Evolutionary conservation across 2,329 filamentous ascomycete genomes (phyloP).

Genomic region (Aspergillus awamori): DNA sequence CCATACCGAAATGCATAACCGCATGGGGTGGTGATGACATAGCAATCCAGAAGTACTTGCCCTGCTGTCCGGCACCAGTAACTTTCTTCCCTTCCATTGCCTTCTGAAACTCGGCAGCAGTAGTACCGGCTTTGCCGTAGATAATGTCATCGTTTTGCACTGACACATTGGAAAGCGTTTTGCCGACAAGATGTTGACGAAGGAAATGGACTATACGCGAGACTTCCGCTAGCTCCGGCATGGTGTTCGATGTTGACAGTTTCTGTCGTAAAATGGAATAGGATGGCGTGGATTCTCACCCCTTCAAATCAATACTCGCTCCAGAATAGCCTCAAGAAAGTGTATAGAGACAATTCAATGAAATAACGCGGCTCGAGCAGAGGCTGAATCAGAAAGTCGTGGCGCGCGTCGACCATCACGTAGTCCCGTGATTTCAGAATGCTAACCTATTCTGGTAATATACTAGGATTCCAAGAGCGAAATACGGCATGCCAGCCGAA

Average conservation of each 20-base stretch:
- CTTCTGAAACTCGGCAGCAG: slow-evolving; percentile 70
- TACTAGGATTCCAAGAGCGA: background rate
- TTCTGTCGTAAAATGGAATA: background rate
- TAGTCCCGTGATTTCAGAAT: slow-evolving; percentile 29
- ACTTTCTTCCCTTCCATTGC: slow-evolving; percentile 76
- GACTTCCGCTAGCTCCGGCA: slow-evolving; percentile 63
- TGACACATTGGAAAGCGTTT: slow-evolving; percentile 69
- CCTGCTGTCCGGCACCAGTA: slow-evolving; percentile 74
- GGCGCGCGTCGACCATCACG: slow-evolving; percentile 29
- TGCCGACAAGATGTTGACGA: slow-evolving; percentile 79
- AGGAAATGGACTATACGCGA: slow-evolving; percentile 86
- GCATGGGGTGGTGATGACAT: slow-evolving; percentile 78
- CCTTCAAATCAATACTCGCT: background rate
- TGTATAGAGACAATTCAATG: background rate
- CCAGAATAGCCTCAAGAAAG: background rate
- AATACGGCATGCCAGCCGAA: slow-evolving; percentile 6
- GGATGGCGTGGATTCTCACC: background rate
- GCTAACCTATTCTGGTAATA: slow-evolving; percentile 14
- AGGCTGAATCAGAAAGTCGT: background rate
- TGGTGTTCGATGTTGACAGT: slow-evolving; percentile 23
- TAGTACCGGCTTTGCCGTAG: slow-evolving; percentile 88
- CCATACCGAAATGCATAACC: slow-evolving; percentile 82
- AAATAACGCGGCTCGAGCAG: background rate
- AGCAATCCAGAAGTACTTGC: slow-evolving; percentile 95
- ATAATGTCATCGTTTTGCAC: slow-evolving; percentile 80